Conservation (phyloP, 2,329 filamentous ascomycete species). For the Colletotrichum eremochloae region DNA sequence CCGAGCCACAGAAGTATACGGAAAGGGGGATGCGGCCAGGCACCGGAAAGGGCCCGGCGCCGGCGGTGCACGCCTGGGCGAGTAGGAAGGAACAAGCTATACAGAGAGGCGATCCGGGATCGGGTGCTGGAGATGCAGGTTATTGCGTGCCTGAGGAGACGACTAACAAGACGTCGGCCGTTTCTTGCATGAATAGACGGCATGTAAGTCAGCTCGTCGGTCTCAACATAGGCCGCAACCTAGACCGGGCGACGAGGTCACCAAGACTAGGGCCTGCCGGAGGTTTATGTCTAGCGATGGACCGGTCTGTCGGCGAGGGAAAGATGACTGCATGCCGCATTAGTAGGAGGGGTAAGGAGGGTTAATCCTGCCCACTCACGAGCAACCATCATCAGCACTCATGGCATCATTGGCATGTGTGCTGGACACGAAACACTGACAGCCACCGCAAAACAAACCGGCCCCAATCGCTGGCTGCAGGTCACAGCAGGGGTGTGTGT, state of each 20-base stretch:
- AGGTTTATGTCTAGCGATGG: slow-evolving; percentile 5
- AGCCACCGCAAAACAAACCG: slow-evolving; percentile 18
- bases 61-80: background rate
- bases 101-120: background rate
- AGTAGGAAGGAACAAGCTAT: background rate
- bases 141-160: background rate
- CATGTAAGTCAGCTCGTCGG: slow-evolving; percentile 7
- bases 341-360: slow-evolving; percentile 3
- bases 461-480: slow-evolving; percentile 31
- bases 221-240: slow-evolving; percentile 15
- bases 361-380: slow-evolving; percentile 2
- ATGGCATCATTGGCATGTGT: slow-evolving; percentile 25
- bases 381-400: background rate
- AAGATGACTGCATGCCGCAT: slow-evolving; percentile 33
- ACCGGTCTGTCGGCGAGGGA: slow-evolving; percentile 22
- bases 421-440: slow-evolving; percentile 29
- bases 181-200: background rate
- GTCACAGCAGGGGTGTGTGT: slow-evolving; percentile 14
- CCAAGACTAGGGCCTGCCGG: background rate
- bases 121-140: background rate
- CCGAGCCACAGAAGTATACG: background rate
- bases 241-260: slow-evolving; percentile 11
- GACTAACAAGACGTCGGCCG: background rate
- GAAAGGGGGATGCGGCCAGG: slow-evolving; percentile 4
- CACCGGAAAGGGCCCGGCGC: slow-evolving; percentile 5